phyloP scores from a whole-genome alignment of 75 land plant genomes.

The Cunninghamia lanceolata region DNA sequence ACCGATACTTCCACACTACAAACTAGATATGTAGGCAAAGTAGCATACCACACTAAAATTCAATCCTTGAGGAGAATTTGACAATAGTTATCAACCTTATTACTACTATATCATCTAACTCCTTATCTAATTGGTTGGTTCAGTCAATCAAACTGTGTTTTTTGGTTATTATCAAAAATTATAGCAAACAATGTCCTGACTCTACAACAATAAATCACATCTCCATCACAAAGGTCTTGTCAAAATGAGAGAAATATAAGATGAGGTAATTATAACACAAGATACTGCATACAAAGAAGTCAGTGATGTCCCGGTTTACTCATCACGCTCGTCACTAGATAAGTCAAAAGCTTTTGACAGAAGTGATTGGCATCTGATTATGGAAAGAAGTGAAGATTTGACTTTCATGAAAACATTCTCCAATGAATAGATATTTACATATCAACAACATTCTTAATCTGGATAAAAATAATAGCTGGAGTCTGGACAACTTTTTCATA shows the following conservation, averaged over 20 bases:
- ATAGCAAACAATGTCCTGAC: not conserved
- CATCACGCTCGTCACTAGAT: too few species aligned
- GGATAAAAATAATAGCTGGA: not conserved
- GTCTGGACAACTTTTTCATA: not conserved
- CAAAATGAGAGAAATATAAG: not conserved
- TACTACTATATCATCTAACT: not conserved
- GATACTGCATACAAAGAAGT: not conserved
- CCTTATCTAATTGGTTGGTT: not conserved
- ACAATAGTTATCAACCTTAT: not conserved
- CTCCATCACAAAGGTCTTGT: not conserved
- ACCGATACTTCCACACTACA: not conserved
- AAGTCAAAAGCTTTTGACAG: too few species aligned
- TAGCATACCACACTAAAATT: too few species aligned
- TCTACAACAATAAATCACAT: not conserved
- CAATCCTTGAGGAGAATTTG: not conserved
- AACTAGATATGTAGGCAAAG: not conserved
- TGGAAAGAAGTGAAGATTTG: not conserved
- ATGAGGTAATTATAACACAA: too few species aligned
- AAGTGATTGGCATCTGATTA: not conserved
- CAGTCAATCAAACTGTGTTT: not conserved
- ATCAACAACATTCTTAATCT: not conserved
- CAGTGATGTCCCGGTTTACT: not conserved
- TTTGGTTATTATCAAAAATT: too few species aligned
- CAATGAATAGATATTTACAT: not conserved
- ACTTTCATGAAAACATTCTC: not conserved